These are phyloP conservation scores for Bisporella sp. DNA, from an alignment of 2,329 filamentous ascomycete genomes.

Conservation along the genomic window DNA sequence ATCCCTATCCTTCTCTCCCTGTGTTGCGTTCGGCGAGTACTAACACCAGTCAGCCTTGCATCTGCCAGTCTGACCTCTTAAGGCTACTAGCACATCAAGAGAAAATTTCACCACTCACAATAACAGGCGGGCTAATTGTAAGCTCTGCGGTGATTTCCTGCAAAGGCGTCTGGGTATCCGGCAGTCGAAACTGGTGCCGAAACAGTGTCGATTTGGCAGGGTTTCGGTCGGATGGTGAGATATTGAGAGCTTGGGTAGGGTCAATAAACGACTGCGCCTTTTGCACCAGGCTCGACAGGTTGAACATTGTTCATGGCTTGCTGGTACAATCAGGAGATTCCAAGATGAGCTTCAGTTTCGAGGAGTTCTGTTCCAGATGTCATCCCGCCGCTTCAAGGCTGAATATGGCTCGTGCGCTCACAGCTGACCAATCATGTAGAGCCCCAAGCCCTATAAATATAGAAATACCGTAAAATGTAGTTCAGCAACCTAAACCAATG, in stretches of 20 bases:
- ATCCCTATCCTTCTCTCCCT: constrained; percentile 62
- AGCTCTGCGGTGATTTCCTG: constrained; percentile 97
- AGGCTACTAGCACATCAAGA: neutral
- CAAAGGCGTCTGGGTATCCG: constrained; percentile 83
- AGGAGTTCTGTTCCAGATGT: too few species aligned
- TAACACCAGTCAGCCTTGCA: neutral
- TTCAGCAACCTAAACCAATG: too few species aligned
- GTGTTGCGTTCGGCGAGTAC: constrained; percentile 48
- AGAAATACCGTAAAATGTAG: too few species aligned
- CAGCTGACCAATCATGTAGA: too few species aligned
- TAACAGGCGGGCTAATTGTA: constrained; percentile 63
- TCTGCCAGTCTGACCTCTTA: neutral
- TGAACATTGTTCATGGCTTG: constrained; percentile 44
- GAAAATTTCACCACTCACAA: neutral
- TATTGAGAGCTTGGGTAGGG: constrained; percentile 68
- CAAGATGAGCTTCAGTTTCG: too few species aligned
- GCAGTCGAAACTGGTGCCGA: constrained; percentile 92
- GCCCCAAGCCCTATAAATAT: too few species aligned
- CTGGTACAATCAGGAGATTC: too few species aligned
- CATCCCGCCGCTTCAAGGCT: too few species aligned
- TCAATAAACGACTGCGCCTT: constrained; percentile 95
- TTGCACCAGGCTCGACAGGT: constrained; percentile 77
- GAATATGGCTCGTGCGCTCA: too few species aligned
- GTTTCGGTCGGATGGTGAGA: constrained; percentile 68
- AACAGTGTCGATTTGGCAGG: constrained; percentile 91